Conservation (phyloP, 768 basidiomycete species). For the Pleurotus citrinopileatus region DNA sequence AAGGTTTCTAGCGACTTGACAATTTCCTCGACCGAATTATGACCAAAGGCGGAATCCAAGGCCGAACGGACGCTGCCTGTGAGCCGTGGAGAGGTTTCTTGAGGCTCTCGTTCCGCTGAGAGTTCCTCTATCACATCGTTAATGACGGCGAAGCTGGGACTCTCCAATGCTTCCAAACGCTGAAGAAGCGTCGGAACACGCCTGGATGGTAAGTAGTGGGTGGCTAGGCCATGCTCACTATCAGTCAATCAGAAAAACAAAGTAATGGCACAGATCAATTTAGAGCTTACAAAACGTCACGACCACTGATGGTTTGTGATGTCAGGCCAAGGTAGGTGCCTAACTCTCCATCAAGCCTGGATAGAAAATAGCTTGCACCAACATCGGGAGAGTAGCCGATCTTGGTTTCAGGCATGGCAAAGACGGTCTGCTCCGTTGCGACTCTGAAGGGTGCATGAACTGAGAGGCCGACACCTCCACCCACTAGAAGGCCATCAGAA, state of each 20-base stretch:
- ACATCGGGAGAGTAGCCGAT: conserved; percentile 93
- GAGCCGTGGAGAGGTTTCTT: conserved; percentile 51
- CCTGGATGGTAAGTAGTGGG: conserved; percentile 84
- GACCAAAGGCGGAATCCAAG: conserved; percentile 76
- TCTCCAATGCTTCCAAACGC: conserved; percentile 57
- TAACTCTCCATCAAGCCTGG: conserved; percentile 85
- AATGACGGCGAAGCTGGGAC: conserved; percentile 24
- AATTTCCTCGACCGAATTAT: conserved; percentile 71
- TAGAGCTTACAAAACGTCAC: conserved; percentile 76
- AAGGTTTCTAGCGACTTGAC: conserved; percentile 51
- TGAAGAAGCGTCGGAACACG: conserved; percentile 70
- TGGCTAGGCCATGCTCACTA: conserved; percentile 91
- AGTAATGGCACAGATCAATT: background rate
- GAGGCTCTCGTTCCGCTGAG: conserved; percentile 63
- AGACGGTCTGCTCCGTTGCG: conserved; percentile 87
- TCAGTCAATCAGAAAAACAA: conserved; percentile 5
- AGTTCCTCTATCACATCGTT: conserved; percentile 67
- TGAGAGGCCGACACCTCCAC: conserved; percentile 90
- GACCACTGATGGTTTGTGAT: conserved; percentile 64
- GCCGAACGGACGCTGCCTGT: conserved; percentile 67
- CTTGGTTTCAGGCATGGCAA: conserved; percentile 97
- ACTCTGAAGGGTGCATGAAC: conserved; percentile 86
- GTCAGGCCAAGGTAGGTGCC: conserved; percentile 96
- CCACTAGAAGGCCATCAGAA: conserved; percentile 55
- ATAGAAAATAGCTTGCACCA: conserved; percentile 86